Evolutionary conservation across 2,329 filamentous ascomycete genomes (phyloP), one percentile per base, ranked within the genome.

Genomic region (Penicillium sp.): DNA sequence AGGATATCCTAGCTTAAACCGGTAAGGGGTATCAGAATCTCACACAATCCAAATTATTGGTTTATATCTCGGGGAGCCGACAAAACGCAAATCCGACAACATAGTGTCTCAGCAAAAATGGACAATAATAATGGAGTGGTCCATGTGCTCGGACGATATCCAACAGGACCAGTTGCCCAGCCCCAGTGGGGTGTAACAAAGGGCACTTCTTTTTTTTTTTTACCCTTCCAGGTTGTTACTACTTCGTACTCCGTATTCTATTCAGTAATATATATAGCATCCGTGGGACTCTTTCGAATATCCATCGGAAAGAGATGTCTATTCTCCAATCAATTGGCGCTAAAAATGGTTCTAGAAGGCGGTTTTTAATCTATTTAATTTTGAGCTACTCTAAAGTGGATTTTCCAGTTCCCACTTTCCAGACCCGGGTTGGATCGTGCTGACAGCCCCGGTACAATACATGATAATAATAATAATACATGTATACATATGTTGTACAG

Each of bases 321-420:
- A 34, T 39, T 45, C 23, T 45, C 21, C 21, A 38, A 34, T 51
- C 43, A 57, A 52, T 29, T 54, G 50, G 52, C 48, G 53, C 53
- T 59, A 61, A 56, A 56, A 61, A 54, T 47, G 29, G 54, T 65
- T 66, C 64, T 64, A 65, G 63, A 66, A 65, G 60, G 53, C 59
- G 23, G 49, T 59, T 55, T 59, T 58, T 59, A 49, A 62, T 51
- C 3, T 51, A 53, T 50, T 44, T 25, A 39, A 56, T 34, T 39
- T 19, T 29, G 34, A 39, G 39, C n/a, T 27, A 52, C 31, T 56
- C 48, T 45, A 52, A 46, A 52, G 53, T 56, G 53, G 41, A 15
- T 46, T 31, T 46, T 10, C 45, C n/a, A 43, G 40, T 29, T 55
- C 33, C 54, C 54, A 56, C 53, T 46, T 51, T 51, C 55, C 53